phyloP scores from a whole-genome alignment of 2,329 filamentous ascomycete genomes.

The Paraphoma chrysanthemicola region DNA sequence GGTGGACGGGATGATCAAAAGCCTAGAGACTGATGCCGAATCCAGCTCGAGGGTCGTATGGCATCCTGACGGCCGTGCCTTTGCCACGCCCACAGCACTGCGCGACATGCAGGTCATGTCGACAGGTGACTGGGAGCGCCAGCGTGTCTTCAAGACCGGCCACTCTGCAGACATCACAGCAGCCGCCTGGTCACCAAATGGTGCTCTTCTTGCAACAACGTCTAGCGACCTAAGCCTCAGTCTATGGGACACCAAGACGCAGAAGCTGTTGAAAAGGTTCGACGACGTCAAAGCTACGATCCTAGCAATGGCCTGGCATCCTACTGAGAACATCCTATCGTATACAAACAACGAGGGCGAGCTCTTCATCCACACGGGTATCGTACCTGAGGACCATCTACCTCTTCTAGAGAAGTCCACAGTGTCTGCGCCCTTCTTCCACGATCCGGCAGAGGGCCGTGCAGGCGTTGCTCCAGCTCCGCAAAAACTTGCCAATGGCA shows the following conservation, averaged over 20 bases:
- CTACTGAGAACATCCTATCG: conserved; percentile 83
- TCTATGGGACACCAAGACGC: conserved; percentile 90
- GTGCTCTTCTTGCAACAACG: conserved; percentile 77
- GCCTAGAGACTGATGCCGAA: conserved; percentile 78
- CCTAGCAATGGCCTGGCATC: conserved; percentile 89
- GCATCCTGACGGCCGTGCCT: conserved; percentile 94
- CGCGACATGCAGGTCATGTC: conserved; percentile 83
- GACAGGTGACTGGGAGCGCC: conserved; percentile 87
- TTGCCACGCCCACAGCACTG: conserved; percentile 82
- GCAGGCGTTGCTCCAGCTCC: conserved; percentile 67
- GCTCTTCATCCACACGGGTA: conserved; percentile 84
- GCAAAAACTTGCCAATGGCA: conserved; percentile 60
- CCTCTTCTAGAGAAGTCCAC: conserved; percentile 58
- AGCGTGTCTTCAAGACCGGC: conserved; percentile 77
- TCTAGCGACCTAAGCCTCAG: conserved; percentile 68
- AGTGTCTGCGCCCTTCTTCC: conserved; percentile 85
- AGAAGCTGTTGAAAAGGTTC: conserved; percentile 77
- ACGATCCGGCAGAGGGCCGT: conserved; percentile 76
- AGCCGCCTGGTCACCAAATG: conserved; percentile 92
- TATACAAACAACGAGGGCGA: conserved; percentile 94
- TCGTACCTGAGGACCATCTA: conserved; percentile 60
- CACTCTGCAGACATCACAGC: conserved; percentile 87
- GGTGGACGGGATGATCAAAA: conserved; percentile 84
- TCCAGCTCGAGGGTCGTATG: conserved; percentile 78
- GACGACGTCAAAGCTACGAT: conserved; percentile 77